phyloP scores from a whole-genome alignment of 1,284 basidiomycete species.

The Papiliotrema nemorosa region DNA sequence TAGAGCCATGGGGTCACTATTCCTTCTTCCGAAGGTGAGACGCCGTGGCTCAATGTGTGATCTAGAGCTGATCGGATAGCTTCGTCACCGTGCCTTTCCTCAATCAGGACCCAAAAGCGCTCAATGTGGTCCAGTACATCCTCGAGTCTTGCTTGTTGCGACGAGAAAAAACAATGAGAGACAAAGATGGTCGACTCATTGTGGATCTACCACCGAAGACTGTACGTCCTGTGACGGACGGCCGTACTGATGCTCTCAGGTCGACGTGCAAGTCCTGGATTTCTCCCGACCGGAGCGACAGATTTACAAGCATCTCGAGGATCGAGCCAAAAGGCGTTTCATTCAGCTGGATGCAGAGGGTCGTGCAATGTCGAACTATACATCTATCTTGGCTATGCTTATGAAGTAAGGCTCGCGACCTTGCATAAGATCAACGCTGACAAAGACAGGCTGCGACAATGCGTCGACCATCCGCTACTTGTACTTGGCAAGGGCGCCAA shows the following conservation, averaged over 20 bases:
- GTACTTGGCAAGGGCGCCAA: constrained; percentile 56
- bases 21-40: constrained; percentile 50
- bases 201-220: constrained; percentile 86
- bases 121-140: constrained; percentile 89
- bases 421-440: not conserved
- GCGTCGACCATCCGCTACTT: constrained; percentile 77
- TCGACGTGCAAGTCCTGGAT: constrained; percentile 64
- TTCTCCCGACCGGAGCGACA: constrained; percentile 73
- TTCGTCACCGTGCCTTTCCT: constrained; percentile 88
- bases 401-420: constrained; percentile 63
- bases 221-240: constrained; percentile 53
- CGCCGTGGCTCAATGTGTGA: not conserved
- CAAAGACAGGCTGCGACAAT: constrained; percentile 68
- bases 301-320: constrained; percentile 61
- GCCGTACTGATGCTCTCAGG: constrained; percentile 49
- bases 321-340: constrained; percentile 53
- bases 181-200: constrained; percentile 80
- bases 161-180: constrained; percentile 93
- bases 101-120: constrained; percentile 78
- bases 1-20: constrained; percentile 87
- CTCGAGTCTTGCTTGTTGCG: constrained; percentile 82
- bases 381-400: constrained; percentile 83
- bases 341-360: constrained; percentile 72
- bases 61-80: constrained; percentile 45
- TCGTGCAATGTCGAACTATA: constrained; percentile 76